Evolutionary conservation across 768 basidiomycete genomes (phyloP).

Genomic region (Termitomyces sp.): DNA sequence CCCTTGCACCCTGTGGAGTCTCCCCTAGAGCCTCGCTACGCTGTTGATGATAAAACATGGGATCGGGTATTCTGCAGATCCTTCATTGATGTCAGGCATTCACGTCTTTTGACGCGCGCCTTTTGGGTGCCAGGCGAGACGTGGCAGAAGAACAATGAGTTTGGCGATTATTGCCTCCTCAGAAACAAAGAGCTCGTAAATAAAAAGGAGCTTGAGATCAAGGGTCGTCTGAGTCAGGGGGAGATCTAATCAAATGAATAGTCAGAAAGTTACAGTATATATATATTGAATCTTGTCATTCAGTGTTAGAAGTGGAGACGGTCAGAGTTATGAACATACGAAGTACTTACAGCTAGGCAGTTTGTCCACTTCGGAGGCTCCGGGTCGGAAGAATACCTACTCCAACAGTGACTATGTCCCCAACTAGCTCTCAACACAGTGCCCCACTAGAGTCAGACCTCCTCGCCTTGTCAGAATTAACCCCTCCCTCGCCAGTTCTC

Average conservation of each 20-base stretch:
- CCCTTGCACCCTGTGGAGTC: slow-evolving; percentile 57
- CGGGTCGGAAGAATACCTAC: neutral
- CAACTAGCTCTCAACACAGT: neutral
- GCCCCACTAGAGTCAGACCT: slow-evolving; percentile 15
- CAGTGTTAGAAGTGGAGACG: neutral
- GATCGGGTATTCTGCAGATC: slow-evolving; percentile 74
- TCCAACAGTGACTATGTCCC: neutral
- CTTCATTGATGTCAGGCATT: slow-evolving; percentile 80
- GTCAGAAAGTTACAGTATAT: neutral
- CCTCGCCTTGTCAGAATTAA: slow-evolving; percentile 28
- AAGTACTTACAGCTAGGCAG: no score
- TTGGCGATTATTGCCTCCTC: slow-evolving; percentile 89
- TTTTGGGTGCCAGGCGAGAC: slow-evolving; percentile 73
- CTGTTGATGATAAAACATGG: slow-evolving; percentile 61
- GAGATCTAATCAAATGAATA: slow-evolving; percentile 2
- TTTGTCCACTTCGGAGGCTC: neutral
- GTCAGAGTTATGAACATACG: no score
- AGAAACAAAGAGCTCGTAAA: slow-evolving; percentile 45
- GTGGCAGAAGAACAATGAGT: slow-evolving; percentile 69
- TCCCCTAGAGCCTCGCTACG: slow-evolving; percentile 75
- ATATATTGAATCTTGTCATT: neutral
- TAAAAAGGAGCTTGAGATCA: slow-evolving; percentile 27
- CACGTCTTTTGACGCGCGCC: slow-evolving; percentile 64
- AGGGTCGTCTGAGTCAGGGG: slow-evolving; percentile 10
- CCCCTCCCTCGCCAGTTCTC: slow-evolving; percentile 42